phyloP scores from a whole-genome alignment of 352 stramenopile genomes.

The Globisporangium nunn region DNA sequence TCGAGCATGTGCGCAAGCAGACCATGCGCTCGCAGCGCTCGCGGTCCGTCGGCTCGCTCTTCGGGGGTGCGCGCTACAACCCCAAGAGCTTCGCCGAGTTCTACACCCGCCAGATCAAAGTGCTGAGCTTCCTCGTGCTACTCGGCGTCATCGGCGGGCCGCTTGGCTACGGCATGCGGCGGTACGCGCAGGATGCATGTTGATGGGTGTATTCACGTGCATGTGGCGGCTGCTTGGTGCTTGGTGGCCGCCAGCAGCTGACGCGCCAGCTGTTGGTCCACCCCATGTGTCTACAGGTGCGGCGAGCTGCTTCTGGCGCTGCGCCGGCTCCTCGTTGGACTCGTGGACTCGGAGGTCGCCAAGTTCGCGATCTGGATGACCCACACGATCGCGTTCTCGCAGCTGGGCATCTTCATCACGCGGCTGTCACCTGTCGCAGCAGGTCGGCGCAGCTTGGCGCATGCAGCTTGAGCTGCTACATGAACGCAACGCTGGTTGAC shows the following conservation, averaged over 20 bases:
- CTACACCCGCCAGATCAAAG: constrained; percentile 60
- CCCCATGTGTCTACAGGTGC: constrained; percentile 14
- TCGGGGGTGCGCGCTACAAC: constrained; percentile 39
- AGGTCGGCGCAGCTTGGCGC: constrained; percentile 11
- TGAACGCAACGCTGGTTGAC: neutral
- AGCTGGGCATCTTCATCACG: constrained; percentile 62
- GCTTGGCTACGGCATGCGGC: constrained; percentile 65
- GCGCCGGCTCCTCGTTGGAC: constrained; percentile 31
- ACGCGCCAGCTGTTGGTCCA: neutral
- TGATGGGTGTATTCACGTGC: constrained; percentile 1
- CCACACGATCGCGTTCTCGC: constrained; percentile 68
- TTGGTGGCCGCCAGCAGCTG: neutral
- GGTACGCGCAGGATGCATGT: constrained; percentile 2
- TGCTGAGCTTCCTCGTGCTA: constrained; percentile 69
- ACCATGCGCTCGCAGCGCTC: constrained; percentile 27
- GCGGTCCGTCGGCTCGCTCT: constrained; percentile 48
- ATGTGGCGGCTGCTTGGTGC: neutral
- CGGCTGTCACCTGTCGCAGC: constrained; percentile 62
- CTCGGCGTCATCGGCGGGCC: constrained; percentile 75
- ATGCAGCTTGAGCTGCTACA: neutral
- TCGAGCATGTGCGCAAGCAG: constrained; percentile 13
- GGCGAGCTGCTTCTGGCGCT: constrained; percentile 36
- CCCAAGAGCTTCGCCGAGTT: constrained; percentile 35
- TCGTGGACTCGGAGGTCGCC: constrained; percentile 19
- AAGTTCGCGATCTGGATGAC: constrained; percentile 55